Evolutionary conservation across 2,329 filamentous ascomycete genomes (phyloP), one percentile per base, ranked within the genome.

Genomic region (Fusarium verticillioides): DNA sequence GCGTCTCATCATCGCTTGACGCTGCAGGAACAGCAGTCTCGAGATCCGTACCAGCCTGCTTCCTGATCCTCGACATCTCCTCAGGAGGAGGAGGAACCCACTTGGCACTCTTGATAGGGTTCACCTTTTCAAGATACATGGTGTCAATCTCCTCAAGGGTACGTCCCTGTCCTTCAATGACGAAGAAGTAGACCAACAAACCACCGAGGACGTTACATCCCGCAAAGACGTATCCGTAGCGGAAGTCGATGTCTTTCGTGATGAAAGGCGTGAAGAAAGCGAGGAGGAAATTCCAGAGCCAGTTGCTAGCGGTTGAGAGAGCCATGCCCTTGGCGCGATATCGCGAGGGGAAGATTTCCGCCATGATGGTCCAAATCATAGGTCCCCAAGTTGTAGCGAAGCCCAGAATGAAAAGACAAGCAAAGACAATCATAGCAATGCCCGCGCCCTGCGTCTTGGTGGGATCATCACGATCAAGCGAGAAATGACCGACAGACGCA

Each of bases 261-360:
- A 95, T 95, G 81, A 94, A 95, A 1, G 93, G 92, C 0, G 93
- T 94, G 84, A 94, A 94, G 84, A 95, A 95, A 0, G 89, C 89
- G 68, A 91, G 87, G 72, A 93, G 85, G 82, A 95, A 95, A 81
- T 94, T 93, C 90, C 91, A 94, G 37, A 86, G 84, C 90, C 90
- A 92, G 81, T 92, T 92, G 74, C 86, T 87, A 0, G 88, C 86
- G 0, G 90, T 92, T 1, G 88, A 86, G 4, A 91, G 79, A 4
- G 88, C 89, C 85, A 91, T 91, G 36, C 85, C 87, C 77, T 87
- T 87, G 6, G 89, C 89, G 42, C 89, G 85, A 76, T 91, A 91
- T 19, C 89, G 84, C 16, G 87, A 88, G 0, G 88, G 90, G 79
- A 91, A 93, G 57, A 93, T 87, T 78, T 92, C 89, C 9, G 89